phyloP scores from a whole-genome alignment of 371 early-diverging fungal species.

The Lichtheimia hyalospora region DNA sequence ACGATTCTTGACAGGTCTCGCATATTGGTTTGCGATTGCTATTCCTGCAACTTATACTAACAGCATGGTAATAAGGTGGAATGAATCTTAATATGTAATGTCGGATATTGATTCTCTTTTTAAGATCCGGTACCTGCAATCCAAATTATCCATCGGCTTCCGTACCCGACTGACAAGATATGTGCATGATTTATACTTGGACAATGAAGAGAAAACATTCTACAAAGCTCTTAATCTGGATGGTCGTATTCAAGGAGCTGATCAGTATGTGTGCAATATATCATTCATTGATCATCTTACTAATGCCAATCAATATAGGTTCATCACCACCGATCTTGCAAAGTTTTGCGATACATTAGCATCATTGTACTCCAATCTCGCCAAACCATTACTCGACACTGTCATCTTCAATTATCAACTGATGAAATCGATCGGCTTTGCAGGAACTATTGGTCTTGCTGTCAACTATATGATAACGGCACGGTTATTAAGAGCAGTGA shows the following conservation, averaged over 20 bases:
- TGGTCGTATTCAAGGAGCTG: constrained; percentile 81
- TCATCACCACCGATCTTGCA: constrained; percentile 84
- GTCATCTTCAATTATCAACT: constrained; percentile 86
- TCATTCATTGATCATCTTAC: not conserved
- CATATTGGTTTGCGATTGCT: constrained; percentile 95
- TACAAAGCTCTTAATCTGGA: constrained; percentile 85
- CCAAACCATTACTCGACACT: constrained; percentile 85
- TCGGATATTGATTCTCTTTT: not conserved
- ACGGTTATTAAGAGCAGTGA: constrained; percentile 66
- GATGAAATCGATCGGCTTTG: constrained; percentile 73
- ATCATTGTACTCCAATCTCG: constrained; percentile 80
- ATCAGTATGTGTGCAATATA: constrained; percentile 62
- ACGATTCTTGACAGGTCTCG: constrained; percentile 51
- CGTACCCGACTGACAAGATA: constrained; percentile 81
- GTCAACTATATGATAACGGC: constrained; percentile 75
- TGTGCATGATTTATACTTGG: constrained; percentile 78
- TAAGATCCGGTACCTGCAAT: constrained; percentile 85
- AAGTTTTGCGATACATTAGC: constrained; percentile 78
- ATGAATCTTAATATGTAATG: too few species aligned
- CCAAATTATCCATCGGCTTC: constrained; percentile 88
- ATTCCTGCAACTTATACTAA: constrained; percentile 97
- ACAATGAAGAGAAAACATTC: constrained; percentile 71
- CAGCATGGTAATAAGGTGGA: constrained; percentile 72
- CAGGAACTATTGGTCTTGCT: constrained; percentile 67
- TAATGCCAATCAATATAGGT: constrained; percentile 25